phyloP scores from a whole-genome alignment of 192 early-diverging fungal genomes.

The Backusella australiensis region DNA sequence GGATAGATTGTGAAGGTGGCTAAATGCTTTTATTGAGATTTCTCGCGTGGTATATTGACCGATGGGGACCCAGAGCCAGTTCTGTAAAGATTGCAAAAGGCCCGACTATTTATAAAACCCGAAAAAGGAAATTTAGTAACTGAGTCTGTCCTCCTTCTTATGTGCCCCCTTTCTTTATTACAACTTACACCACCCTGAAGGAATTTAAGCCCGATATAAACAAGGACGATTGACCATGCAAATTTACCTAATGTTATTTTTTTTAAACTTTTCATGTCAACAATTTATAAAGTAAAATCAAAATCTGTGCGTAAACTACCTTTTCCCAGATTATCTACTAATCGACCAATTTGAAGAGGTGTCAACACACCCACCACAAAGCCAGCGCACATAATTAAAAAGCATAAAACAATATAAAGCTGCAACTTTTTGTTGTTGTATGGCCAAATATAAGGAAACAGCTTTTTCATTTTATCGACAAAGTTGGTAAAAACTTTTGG shows the following conservation, averaged over 20 bases:
- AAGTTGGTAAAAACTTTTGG: slow-evolving; percentile 43
- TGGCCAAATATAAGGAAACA: slow-evolving; percentile 89
- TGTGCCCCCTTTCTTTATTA: background rate
- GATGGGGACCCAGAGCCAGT: slow-evolving; percentile 91
- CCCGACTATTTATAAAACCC: slow-evolving; percentile 42
- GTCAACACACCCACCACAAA: slow-evolving; percentile 82
- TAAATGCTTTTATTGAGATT: slow-evolving; percentile 88
- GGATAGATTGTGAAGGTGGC: slow-evolving; percentile 86
- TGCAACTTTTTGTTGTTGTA: slow-evolving; percentile 57
- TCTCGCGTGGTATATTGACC: slow-evolving; percentile 90
- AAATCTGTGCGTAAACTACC: background rate
- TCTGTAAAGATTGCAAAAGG: slow-evolving; percentile 76
- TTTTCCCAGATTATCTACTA: slow-evolving; percentile 69
- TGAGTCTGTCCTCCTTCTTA: background rate
- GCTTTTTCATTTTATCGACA: slow-evolving; percentile 53
- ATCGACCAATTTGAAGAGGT: slow-evolving; percentile 76
- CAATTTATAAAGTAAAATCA: background rate
- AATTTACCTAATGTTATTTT: slow-evolving; percentile 17
- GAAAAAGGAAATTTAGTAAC: slow-evolving; percentile 16
- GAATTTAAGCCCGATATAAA: slow-evolving; percentile 64
- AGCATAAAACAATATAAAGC: slow-evolving; percentile 65
- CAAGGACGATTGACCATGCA: slow-evolving; percentile 51
- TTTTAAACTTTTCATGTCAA: background rate
- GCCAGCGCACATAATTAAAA: slow-evolving; percentile 60
- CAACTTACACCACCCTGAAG: slow-evolving; percentile 68